Percentiles rank a stretch among this genome's conserved stretches.
Evolutionary conservation across 1,139 yeast genomes (phyloP).

Genomic region (Suhomyces taliae): DNA sequence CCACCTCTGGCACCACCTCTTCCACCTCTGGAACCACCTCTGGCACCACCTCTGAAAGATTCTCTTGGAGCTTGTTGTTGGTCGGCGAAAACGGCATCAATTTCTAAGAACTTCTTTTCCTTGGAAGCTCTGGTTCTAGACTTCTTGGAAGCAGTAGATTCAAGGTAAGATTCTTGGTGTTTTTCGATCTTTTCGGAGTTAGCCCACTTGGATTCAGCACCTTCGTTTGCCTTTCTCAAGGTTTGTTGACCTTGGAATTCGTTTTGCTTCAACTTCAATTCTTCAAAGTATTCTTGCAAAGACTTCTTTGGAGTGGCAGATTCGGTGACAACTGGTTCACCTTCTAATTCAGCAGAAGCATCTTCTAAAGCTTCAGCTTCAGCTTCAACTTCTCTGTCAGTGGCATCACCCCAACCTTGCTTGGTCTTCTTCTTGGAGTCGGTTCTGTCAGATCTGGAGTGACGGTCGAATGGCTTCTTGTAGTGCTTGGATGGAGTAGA

Average conservation of each 20-base stretch:
- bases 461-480: slow-evolving; percentile 76
- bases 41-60: slow-evolving; percentile 30
- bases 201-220: slow-evolving; percentile 56
- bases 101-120: slow-evolving; percentile 68
- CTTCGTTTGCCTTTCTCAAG: slow-evolving; percentile 60
- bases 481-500: slow-evolving; percentile 53
- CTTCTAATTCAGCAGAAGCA: slow-evolving; percentile 50
- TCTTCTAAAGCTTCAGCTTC: slow-evolving; percentile 65
- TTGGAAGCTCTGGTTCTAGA: slow-evolving; percentile 61
- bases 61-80: slow-evolving; percentile 20
- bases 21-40: slow-evolving; percentile 21
- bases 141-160: slow-evolving; percentile 60
- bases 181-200: slow-evolving; percentile 65
- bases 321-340: slow-evolving; percentile 38
- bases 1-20: slow-evolving; percentile 22
- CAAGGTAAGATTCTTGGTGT: slow-evolving; percentile 56
- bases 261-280: slow-evolving; percentile 51
- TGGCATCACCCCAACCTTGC: slow-evolving; percentile 83
- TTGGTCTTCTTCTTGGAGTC: slow-evolving; percentile 83
- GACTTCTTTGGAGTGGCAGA: slow-evolving; percentile 56
- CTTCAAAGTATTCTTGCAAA: slow-evolving; percentile 72
- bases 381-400: slow-evolving; percentile 58
- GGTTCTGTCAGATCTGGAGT: slow-evolving; percentile 76
- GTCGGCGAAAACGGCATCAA: slow-evolving; percentile 66
- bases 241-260: slow-evolving; percentile 43